Percentiles rank a stretch among this genome's conserved stretches.
phyloP scores from a whole-genome alignment of 306 rosid species.

The Herpetospermum pedunculosum region DNA sequence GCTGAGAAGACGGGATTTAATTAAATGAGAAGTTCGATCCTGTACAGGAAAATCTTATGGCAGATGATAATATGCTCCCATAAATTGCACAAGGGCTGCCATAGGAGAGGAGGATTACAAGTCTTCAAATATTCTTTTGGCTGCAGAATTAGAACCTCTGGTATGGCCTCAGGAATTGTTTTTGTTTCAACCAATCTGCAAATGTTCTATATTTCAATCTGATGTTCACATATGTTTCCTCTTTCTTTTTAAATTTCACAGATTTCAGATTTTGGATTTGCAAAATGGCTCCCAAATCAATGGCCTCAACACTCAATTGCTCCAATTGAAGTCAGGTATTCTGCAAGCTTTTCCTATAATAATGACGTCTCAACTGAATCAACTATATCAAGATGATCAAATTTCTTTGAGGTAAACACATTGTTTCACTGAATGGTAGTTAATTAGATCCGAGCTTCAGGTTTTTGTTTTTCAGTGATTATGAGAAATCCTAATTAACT shows the following conservation, averaged over 20 bases:
- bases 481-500: neutral
- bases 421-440: neutral
- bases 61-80: conserved; percentile 22
- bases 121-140: conserved; percentile 56
- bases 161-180: conserved; percentile 10
- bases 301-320: conserved; percentile 90
- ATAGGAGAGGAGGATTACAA: conserved; percentile 65
- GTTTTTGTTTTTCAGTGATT: neutral
- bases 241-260: conserved; percentile 10
- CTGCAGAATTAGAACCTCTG: conserved; percentile 61
- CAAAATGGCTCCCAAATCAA: conserved; percentile 87
- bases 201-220: neutral
- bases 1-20: neutral
- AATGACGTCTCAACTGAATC: neutral
- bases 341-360: neutral
- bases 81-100: conserved; percentile 70
- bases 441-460: neutral
- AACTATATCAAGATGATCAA: neutral
- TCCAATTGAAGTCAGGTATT: conserved; percentile 73
- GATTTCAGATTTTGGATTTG: conserved; percentile 88
- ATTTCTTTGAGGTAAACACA: neutral
- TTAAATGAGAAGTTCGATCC: neutral
- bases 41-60: neutral
- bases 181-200: neutral
- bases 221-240: neutral